Conservation (phyloP, 495 filamentous ascomycete genomes). For the Monascus purpureus region DNA sequence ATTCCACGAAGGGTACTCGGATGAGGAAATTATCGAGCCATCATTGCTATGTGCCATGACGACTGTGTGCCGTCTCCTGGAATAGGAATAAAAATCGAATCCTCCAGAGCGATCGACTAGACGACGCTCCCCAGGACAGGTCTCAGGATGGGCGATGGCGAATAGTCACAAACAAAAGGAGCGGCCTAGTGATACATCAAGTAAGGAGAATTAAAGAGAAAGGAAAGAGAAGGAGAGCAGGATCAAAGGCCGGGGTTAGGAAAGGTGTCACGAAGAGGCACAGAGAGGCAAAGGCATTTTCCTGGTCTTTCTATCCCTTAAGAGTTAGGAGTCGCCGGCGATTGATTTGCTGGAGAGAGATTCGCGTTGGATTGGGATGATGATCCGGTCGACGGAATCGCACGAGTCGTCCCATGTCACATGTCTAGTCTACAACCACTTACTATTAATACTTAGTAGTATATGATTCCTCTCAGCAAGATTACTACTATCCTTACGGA, state of each 20-base stretch:
- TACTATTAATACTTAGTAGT: too few relatives aligned
- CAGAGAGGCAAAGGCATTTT: neutral
- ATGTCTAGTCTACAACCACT: too few relatives aligned
- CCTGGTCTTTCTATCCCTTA: neutral
- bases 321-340: neutral
- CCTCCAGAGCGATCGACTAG: neutral
- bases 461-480: too few relatives aligned
- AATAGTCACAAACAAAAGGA: neutral
- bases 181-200: neutral
- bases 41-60: neutral
- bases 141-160: neutral
- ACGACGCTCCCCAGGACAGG: neutral
- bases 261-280: neutral
- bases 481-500: too few relatives aligned
- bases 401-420: too few relatives aligned
- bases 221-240: neutral
- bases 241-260: neutral
- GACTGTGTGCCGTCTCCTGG: neutral
- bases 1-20: constrained; percentile 21
- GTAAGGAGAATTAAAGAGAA: neutral
- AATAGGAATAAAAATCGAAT: neutral
- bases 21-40: neutral
- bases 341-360: too few relatives aligned
- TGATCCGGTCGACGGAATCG: too few relatives aligned
- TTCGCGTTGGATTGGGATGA: too few relatives aligned